phyloP scores from a whole-genome alignment of 768 basidiomycete genomes.

The Suillus variegatus region DNA sequence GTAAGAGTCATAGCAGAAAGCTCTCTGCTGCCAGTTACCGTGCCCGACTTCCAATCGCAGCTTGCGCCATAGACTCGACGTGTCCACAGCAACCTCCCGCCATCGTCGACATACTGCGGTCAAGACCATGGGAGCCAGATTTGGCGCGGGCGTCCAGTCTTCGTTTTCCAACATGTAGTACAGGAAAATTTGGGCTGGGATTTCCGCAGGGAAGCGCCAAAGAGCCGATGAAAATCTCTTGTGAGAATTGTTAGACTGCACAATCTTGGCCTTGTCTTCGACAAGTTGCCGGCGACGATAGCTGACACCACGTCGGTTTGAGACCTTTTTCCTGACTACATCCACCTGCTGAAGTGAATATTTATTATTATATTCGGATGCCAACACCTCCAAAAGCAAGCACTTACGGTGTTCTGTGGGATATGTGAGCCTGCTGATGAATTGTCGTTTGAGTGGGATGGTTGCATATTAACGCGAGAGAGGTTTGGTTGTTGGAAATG shows the following conservation, averaged over 20 bases:
- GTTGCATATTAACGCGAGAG: not conserved
- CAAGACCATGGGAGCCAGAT: constrained; percentile 38
- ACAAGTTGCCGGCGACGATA: no score
- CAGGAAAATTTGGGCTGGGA: not conserved
- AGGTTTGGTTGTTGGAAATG: no score
- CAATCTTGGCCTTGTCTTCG: no score
- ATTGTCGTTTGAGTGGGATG: not conserved
- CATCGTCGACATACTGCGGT: constrained; percentile 43
- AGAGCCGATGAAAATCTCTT: not conserved
- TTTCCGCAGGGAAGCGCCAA: not conserved
- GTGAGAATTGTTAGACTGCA: no score
- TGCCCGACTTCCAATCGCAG: constrained; percentile 27
- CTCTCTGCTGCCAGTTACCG: constrained; percentile 10
- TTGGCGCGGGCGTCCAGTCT: constrained; percentile 23
- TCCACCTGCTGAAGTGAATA: not conserved
- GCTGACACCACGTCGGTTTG: no score
- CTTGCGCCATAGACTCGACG: constrained; percentile 49
- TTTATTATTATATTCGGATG: not conserved
- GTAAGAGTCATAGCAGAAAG: not conserved
- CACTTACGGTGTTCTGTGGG: no score
- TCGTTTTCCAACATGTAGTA: constrained; percentile 6
- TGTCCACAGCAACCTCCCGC: constrained; percentile 39
- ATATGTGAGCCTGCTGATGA: not conserved
- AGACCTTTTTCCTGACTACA: no score
- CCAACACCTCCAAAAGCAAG: not conserved